Base-by-base conservation (phyloP, 2,329 filamentous ascomycete genomes). In the Madurella fahalii region DNA sequence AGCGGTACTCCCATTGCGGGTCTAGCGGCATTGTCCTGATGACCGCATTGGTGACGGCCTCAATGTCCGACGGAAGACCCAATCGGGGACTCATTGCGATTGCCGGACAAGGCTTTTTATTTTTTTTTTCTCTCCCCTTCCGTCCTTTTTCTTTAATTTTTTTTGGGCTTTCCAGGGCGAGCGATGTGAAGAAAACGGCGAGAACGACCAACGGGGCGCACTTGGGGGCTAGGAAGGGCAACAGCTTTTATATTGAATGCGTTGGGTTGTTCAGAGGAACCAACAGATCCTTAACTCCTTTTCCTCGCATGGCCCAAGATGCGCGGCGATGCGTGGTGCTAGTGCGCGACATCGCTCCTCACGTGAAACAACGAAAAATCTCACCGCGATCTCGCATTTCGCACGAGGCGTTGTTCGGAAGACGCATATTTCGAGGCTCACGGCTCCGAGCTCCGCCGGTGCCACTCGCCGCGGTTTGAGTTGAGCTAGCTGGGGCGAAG, bases 1-100 rank as follows among this genome's bases (percentile, higher is more conserved):
- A 64, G 49, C 62, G 62, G 52, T 64, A 64, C 41, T 60, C 48
- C 62, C 62, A 64, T 44, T 63, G 61, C 5, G 62, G 62, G 39
- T 64, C 62, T 17, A 61, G 53, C 8, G 61, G 61, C 62, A 64
- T 64, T 2, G 62, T 52, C 40, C 55, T 47, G 58, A 63, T 59
- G 45, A 63, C 60, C 52, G 62, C 58, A 20, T 56, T 45, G 42
- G 62, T 63, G 42, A 64, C 46, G 13, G 61, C 61, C 37, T 64
- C 62, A 25, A 59, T 32, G 44, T 64, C 62, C 5, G 52, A 25
- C 0, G 59, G 61, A 4, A 60, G 40, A 13, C 58, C 62, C n/a
- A 54, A 43, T 46, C 62, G 59, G 17, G 58, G 61, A 43, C 48
- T 58, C 61, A 63, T 61, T 40, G 54, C 32, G 39, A 50, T 9